Conservation (phyloP, 768 basidiomycete genomes). For the Mycena belliarum region DNA sequence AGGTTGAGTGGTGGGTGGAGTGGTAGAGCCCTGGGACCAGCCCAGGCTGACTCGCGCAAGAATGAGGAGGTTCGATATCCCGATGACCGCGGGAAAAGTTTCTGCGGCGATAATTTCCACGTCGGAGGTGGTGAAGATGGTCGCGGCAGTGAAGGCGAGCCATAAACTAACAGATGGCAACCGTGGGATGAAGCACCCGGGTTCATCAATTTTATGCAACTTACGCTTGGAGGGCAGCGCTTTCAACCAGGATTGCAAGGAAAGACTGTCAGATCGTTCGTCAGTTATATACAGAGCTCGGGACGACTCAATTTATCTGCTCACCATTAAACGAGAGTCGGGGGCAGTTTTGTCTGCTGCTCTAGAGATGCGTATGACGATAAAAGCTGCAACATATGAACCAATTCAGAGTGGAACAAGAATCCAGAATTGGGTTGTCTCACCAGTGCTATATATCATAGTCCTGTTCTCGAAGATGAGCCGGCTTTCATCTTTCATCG, state of each 20-base stretch:
- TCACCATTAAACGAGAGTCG: neutral
- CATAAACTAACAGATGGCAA: neutral
- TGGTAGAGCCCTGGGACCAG: neutral
- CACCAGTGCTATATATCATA: constrained; percentile 6
- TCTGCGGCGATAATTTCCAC: neutral
- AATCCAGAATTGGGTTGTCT: neutral
- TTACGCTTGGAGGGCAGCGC: constrained; percentile 7
- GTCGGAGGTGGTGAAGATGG: neutral
- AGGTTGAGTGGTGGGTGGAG: neutral
- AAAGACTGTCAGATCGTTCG: neutral
- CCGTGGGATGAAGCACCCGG: neutral
- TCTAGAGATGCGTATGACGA: neutral
- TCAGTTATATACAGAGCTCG: no score
- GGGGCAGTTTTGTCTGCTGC: neutral
- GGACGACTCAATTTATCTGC: neutral
- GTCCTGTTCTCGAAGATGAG: neutral
- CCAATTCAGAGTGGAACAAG: no score
- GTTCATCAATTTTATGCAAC: neutral
- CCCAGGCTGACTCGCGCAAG: constrained; percentile 3
- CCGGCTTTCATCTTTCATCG: no score
- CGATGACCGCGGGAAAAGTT: neutral
- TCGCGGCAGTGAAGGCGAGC: neutral
- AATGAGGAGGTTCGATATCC: constrained; percentile 1
- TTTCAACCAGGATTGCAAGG: constrained; percentile 5
- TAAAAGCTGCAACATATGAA: neutral